These are phyloP conservation scores for Psophocarpus tetragonolobus DNA, from an alignment of 306 rosid species.

Conservation along the genomic window DNA sequence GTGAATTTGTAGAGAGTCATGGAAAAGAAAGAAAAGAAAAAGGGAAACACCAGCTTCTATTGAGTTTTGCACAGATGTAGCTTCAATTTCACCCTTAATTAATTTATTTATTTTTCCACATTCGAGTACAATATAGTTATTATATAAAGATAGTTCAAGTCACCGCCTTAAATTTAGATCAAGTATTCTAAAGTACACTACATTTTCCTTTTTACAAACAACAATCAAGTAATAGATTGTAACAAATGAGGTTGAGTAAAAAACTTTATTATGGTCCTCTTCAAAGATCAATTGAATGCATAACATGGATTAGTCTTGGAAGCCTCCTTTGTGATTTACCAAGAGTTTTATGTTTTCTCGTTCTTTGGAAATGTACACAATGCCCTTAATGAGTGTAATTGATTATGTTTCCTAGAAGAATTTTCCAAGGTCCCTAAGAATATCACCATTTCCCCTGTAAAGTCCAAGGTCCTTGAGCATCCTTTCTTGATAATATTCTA, in stretches of 20 bases:
- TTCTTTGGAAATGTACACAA: conserved; percentile 19
- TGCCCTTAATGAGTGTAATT: background rate
- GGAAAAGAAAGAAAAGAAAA: conserved; percentile 11
- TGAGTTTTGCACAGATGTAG: conserved; percentile 42
- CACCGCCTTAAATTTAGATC: background rate
- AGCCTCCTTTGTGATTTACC: conserved; percentile 12
- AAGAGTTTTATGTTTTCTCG: background rate
- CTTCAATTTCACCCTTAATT: conserved; percentile 38
- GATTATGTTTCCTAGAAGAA: conserved; percentile 31
- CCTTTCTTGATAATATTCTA: conserved; percentile 90
- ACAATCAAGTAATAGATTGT: background rate
- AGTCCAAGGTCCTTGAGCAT: conserved; percentile 97
- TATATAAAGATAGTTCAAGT: background rate
- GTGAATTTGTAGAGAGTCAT: conserved; percentile 58
- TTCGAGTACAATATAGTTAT: conserved; percentile 27
- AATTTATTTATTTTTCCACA: conserved; percentile 10
- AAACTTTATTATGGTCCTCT: conserved; percentile 26
- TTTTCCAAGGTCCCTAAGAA: conserved; percentile 66
- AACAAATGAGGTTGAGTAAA: conserved; percentile 14
- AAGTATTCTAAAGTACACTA: background rate
- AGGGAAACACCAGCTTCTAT: conserved; percentile 32
- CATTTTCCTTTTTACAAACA: conserved; percentile 28
- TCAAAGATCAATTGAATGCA: conserved; percentile 15
- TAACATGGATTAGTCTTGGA: background rate
- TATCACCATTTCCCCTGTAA: conserved; percentile 83